Conservation (phyloP, 2,329 filamentous ascomycete genomes). For the Aspergillus sp. region DNA sequence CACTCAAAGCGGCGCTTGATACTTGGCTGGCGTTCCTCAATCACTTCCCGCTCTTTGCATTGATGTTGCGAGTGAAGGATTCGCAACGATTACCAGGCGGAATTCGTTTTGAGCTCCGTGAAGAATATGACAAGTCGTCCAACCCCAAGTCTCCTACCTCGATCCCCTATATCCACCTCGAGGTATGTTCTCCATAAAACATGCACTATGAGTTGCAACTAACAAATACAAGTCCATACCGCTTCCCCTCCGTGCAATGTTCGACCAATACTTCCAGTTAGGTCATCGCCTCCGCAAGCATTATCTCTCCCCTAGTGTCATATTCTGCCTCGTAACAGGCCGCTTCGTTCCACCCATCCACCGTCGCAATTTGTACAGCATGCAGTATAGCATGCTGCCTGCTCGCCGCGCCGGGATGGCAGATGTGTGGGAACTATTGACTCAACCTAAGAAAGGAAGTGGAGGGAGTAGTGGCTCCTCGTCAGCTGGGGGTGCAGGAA, state of each 20-base stretch:
- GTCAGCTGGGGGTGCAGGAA: constrained; percentile 19
- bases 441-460: constrained; percentile 37
- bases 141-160: constrained; percentile 37
- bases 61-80: constrained; percentile 95
- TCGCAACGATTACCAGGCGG: constrained; percentile 84
- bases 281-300: constrained; percentile 88
- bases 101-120: constrained; percentile 83
- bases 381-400: constrained; percentile 98
- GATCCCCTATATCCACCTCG: constrained; percentile 80
- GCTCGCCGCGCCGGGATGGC: constrained; percentile 71
- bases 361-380: constrained; percentile 85
- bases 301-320: constrained; percentile 83
- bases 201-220: constrained; percentile 3
- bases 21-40: constrained; percentile 90
- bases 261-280: constrained; percentile 95
- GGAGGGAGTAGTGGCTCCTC: constrained; percentile 18
- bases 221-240: constrained; percentile 65
- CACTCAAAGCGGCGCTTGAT: constrained; percentile 84
- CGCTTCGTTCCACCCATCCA: constrained; percentile 94
- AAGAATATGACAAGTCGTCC: constrained; percentile 52
- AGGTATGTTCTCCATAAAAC: constrained; percentile 50
- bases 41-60: constrained; percentile 93
- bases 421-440: constrained; percentile 79
- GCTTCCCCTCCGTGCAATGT: constrained; percentile 86
- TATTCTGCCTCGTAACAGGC: constrained; percentile 82